These are phyloP conservation scores for Schoenoplectus tabernaemontani DNA, from an alignment of 202 grass and related monocot genomes.

Conservation along the genomic window DNA sequence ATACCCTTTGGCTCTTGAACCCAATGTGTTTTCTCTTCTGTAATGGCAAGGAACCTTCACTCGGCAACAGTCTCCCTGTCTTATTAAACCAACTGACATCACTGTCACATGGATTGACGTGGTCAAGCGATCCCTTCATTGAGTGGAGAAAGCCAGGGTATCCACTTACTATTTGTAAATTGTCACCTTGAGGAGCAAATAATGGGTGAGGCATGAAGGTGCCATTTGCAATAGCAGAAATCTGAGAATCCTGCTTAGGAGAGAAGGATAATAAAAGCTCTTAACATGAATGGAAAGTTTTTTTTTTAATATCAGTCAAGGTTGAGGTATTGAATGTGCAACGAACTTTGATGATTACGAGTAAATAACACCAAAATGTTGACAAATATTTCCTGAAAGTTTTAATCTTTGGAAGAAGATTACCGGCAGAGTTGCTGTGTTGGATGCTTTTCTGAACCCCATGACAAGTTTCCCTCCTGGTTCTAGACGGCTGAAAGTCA, in stretches of 20 bases:
- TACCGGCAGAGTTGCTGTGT: conserved; percentile 73
- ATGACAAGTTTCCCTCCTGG: conserved; percentile 96
- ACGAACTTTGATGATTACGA: background rate
- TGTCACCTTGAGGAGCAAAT: conserved; percentile 54
- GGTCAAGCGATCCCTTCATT: conserved; percentile 51
- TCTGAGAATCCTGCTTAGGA: conserved; percentile 69
- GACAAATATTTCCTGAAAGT: background rate
- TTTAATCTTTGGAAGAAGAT: conserved; percentile 15
- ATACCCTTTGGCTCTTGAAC: conserved; percentile 63
- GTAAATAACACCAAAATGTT: background rate
- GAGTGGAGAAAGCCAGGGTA: conserved; percentile 80
- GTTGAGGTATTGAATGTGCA: background rate
- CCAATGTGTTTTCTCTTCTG: conserved; percentile 80
- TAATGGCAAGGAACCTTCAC: conserved; percentile 53
- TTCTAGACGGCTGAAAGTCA: conserved; percentile 93
- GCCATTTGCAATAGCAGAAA: conserved; percentile 86
- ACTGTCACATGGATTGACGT: conserved; percentile 45
- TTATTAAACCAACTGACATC: conserved; percentile 59
- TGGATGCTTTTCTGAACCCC: conserved; percentile 93
- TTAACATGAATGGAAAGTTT: conserved; percentile 10
- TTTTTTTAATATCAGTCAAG: background rate
- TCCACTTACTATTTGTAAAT: conserved; percentile 62
- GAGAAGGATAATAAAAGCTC: background rate
- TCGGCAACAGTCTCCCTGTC: conserved; percentile 34
- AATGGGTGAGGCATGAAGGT: conserved; percentile 59